These are phyloP conservation scores for Wickerhamomyces sydowiorum DNA, from an alignment of 805 yeast species.

Conservation along the genomic window DNA sequence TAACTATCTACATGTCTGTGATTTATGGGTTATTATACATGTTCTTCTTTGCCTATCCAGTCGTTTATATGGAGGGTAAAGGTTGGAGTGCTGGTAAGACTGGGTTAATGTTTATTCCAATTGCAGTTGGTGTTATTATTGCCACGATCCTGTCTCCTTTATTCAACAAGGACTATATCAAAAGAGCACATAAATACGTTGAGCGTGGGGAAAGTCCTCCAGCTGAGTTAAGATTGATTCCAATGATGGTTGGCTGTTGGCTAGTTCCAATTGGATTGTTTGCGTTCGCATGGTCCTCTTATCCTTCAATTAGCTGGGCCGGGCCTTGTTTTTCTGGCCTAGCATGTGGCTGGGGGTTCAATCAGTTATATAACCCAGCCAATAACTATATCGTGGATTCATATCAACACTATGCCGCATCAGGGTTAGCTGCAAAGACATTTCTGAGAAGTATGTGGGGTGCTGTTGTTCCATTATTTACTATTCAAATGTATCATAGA, in stretches of 20 bases:
- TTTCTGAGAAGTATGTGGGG: conserved; percentile 53
- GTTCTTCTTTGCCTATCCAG: conserved; percentile 62
- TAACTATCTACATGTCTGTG: conserved; percentile 57
- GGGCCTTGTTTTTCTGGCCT: conserved; percentile 53
- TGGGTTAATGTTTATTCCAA: conserved; percentile 54
- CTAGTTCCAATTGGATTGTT: conserved; percentile 47
- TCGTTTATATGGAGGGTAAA: conserved; percentile 50
- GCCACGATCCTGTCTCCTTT: conserved; percentile 38
- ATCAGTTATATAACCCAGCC: conserved; percentile 53
- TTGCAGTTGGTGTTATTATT: conserved; percentile 46
- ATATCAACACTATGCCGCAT: conserved; percentile 56
- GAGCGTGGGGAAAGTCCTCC: conserved; percentile 47
- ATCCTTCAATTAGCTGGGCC: conserved; percentile 43
- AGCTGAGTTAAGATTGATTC: conserved; percentile 47
- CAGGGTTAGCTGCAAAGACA: conserved; percentile 53
- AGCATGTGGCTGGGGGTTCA: conserved; percentile 50
- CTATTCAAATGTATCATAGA: conserved; percentile 48
- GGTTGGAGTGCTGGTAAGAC: conserved; percentile 50
- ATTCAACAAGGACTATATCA: conserved; percentile 43
- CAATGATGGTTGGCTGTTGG: conserved; percentile 57
- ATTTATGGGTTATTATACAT: conserved; percentile 54
- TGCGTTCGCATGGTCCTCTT: conserved; percentile 51
- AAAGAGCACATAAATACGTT: conserved; percentile 36
- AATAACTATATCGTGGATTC: conserved; percentile 60
- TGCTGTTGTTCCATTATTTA: conserved; percentile 50